These are phyloP conservation scores for Phytophthora colocasiae DNA, from an alignment of 352 stramenopile species.

Conservation along the genomic window DNA sequence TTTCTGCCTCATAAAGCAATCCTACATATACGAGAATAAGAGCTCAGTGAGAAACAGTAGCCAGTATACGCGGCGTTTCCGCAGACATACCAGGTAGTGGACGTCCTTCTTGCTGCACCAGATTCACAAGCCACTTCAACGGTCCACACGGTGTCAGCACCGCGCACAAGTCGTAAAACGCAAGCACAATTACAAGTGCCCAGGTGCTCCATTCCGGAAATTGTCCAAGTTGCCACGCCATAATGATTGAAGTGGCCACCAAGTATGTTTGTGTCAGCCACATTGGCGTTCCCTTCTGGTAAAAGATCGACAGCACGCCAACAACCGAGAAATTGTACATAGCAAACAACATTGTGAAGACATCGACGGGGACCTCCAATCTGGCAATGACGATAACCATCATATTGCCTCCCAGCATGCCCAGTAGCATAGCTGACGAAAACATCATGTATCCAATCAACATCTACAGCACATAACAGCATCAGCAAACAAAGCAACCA, in stretches of 20 bases:
- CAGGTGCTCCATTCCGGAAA: conserved; percentile 96
- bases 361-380: conserved; percentile 68
- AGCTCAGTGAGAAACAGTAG: conserved; percentile 15
- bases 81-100: conserved; percentile 84
- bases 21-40: conserved; percentile 36
- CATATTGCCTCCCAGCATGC: conserved; percentile 88
- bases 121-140: conserved; percentile 95
- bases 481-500: background rate
- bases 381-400: conserved; percentile 73
- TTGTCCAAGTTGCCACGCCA: conserved; percentile 98
- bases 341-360: conserved; percentile 69
- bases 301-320: conserved; percentile 91
- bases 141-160: conserved; percentile 99
- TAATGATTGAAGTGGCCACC: conserved; percentile 96
- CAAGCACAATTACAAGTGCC: conserved; percentile 94
- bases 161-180: conserved; percentile 99
- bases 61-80: background rate
- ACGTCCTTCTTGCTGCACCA: conserved; percentile 93
- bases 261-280: conserved; percentile 95
- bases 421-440: conserved; percentile 87
- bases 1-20: conserved; percentile 78
- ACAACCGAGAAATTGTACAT: conserved; percentile 95
- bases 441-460: conserved; percentile 93
- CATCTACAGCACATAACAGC: conserved; percentile 43
- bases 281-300: conserved; percentile 83